phyloP scores from a whole-genome alignment of 208 protist species.

The Crithidia sp. region DNA sequence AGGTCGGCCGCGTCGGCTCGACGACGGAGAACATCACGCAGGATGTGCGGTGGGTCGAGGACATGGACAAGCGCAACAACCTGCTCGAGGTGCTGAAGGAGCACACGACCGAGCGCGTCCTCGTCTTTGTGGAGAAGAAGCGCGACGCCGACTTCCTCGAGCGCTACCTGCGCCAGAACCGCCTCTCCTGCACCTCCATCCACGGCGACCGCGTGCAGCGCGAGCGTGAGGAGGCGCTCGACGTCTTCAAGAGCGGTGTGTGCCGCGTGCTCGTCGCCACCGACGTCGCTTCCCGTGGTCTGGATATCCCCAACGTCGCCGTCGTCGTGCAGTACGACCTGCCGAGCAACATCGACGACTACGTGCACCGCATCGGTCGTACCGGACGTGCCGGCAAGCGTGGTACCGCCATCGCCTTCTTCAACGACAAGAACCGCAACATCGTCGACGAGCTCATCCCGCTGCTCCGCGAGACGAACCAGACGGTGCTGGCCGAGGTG shows the following conservation, averaged over 20 bases:
- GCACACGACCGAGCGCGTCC: conserved; percentile 73
- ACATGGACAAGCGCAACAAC: conserved; percentile 78
- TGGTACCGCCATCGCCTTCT: conserved; percentile 97
- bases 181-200: conserved; percentile 93
- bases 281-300: conserved; percentile 97
- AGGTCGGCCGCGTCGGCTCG: conserved; percentile 98
- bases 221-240: conserved; percentile 92
- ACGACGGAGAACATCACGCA: conserved; percentile 98
- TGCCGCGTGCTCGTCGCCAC: conserved; percentile 96
- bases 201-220: conserved; percentile 96
- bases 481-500: conserved; percentile 75
- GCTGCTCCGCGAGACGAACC: conserved; percentile 85
- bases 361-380: conserved; percentile 99
- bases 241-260: conserved; percentile 89
- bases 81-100: conserved; percentile 78
- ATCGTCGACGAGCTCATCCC: conserved; percentile 89
- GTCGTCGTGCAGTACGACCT: conserved; percentile 99
- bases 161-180: conserved; percentile 88
- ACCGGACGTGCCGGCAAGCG: conserved; percentile 98
- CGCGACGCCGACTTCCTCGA: conserved; percentile 96
- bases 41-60: conserved; percentile 92
- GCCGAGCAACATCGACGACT: conserved; percentile 98
- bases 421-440: conserved; percentile 95
- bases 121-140: conserved; percentile 99
- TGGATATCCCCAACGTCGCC: conserved; percentile 98